Percentiles rank a stretch among this genome's conserved stretches.
These are phyloP conservation scores for Leccinum proliferum DNA, from an alignment of 1,284 basidiomycete genomes.

Conservation along the genomic window DNA sequence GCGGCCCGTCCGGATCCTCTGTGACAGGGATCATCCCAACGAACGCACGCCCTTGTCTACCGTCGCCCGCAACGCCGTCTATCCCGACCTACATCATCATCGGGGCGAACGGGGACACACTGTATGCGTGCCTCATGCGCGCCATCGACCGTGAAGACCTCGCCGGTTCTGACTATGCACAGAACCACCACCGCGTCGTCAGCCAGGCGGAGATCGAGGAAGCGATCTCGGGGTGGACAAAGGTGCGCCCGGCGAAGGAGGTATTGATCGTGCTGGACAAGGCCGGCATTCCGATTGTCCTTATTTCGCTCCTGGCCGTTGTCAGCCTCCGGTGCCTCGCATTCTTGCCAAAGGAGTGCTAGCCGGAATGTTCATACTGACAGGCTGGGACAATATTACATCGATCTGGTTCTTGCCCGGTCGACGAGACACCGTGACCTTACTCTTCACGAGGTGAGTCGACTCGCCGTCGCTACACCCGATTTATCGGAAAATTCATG, in stretches of 20 bases:
- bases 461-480: no score
- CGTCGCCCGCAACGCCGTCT: conserved; percentile 35
- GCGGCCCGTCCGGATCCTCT: conserved; percentile 67
- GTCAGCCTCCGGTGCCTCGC: no score
- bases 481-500: no score
- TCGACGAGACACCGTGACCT: no score
- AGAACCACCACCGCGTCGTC: conserved; percentile 59
- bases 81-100: conserved; percentile 57
- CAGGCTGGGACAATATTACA: no score
- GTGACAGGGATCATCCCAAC: conserved; percentile 70
- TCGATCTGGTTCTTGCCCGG: no score
- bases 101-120: conserved; percentile 64
- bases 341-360: no score
- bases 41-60: conserved; percentile 62
- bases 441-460: no score
- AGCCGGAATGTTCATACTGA: no score
- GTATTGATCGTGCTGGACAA: conserved; percentile 37
- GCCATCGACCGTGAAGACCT: conserved; percentile 55
- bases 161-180: conserved; percentile 45
- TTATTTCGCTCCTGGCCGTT: no score
- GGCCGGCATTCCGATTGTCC: conserved; percentile 47
- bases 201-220: conserved; percentile 55
- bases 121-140: conserved; percentile 61
- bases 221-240: conserved; percentile 58
- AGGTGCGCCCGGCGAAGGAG: conserved; percentile 37